Percentiles rank a stretch among this genome's conserved stretches.
Evolutionary conservation across 805 yeast genomes (phyloP).

Genomic region (Hanseniaspora opuntiae): DNA sequence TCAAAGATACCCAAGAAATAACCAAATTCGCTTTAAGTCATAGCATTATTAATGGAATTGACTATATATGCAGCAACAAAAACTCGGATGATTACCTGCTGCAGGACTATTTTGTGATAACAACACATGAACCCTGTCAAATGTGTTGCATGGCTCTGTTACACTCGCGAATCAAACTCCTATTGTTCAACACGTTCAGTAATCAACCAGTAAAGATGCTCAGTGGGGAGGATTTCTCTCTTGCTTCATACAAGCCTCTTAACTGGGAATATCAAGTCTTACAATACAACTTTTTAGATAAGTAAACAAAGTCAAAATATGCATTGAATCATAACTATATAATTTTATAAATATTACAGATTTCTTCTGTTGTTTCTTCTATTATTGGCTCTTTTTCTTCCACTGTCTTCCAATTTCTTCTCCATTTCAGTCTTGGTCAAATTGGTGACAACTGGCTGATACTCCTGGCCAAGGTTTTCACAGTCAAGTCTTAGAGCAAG

Average conservation of each 20-base stretch:
- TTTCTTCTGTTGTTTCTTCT: conserved; percentile 89
- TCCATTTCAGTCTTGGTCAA: conserved; percentile 88
- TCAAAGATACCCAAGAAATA: conserved; percentile 29
- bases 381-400: conserved; percentile 61
- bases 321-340: no score
- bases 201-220: conserved; percentile 41
- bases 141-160: conserved; percentile 95
- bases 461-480: conserved; percentile 62
- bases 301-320: no score
- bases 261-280: conserved; percentile 84
- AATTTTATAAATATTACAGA: not conserved
- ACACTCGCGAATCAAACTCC: conserved; percentile 68
- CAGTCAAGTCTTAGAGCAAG: conserved; percentile 41
- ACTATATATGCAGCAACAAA: conserved; percentile 37
- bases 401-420: conserved; percentile 70
- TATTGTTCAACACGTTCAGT: conserved; percentile 39
- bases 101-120: conserved; percentile 60
- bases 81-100: conserved; percentile 44
- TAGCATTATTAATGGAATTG: conserved; percentile 61
- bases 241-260: conserved; percentile 61
- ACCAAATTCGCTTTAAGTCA: conserved; percentile 47
- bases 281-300: conserved; percentile 26
- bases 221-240: conserved; percentile 46
- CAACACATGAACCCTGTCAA: conserved; percentile 90
- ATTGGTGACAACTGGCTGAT: conserved; percentile 81